Percentiles rank a stretch among this genome's conserved stretches.
phyloP scores from a whole-genome alignment of 768 basidiomycete species.

The Lentinula aciculospora region DNA sequence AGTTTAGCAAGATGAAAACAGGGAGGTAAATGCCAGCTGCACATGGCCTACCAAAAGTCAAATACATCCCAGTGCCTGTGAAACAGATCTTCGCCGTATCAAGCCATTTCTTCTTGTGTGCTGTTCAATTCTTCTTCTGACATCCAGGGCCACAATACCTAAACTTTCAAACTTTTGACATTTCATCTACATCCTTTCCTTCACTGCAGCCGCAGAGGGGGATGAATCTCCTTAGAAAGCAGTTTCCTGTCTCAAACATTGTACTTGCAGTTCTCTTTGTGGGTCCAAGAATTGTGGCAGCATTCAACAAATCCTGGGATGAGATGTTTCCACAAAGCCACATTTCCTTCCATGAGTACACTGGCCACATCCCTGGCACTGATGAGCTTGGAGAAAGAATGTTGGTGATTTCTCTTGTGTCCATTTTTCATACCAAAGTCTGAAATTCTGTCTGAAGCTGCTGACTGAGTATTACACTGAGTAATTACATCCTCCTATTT shows the following conservation, averaged over 20 bases:
- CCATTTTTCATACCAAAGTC: no score
- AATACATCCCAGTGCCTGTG: no score
- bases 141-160: constrained; percentile 29
- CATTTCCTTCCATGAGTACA: constrained; percentile 16
- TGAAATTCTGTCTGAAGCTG: no score
- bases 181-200: constrained; percentile 27
- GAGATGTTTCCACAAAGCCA: constrained; percentile 33
- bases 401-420: no score
- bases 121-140: constrained; percentile 32
- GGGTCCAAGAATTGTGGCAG: constrained; percentile 31
- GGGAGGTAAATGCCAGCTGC: no score
- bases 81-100: no score
- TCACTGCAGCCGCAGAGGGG: constrained; percentile 36
- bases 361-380: constrained; percentile 1
- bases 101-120: constrained; percentile 21
- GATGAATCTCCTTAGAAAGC: constrained; percentile 19
- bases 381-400: constrained; percentile 8
- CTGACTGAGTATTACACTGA: no score
- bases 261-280: constrained; percentile 34
- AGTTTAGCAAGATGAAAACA: no score
- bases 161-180: constrained; percentile 20
- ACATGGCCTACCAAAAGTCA: no score
- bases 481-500: no score
- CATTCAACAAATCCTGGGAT: constrained; percentile 33
- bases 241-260: constrained; percentile 20